Conservation (phyloP, 129 eudicot genomes). For the Centaurea solstitialis region DNA sequence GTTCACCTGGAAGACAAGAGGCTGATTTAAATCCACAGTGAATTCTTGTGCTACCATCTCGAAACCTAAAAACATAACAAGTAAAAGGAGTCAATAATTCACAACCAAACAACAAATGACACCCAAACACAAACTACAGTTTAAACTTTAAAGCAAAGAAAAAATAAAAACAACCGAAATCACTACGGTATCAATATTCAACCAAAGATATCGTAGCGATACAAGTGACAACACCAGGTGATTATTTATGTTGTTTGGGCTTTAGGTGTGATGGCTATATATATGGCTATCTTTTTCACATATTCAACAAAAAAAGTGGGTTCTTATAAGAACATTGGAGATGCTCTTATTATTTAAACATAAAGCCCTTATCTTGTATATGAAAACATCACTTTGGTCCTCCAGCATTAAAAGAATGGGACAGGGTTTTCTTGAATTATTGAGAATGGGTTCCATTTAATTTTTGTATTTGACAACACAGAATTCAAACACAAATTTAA, state of each 20-base stretch:
- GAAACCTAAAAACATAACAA: slow-evolving; percentile 24
- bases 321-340: no score
- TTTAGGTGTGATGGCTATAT: neutral
- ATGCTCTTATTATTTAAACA: neutral
- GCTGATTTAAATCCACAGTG: slow-evolving; percentile 80
- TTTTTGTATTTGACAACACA: neutral
- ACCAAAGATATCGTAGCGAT: neutral
- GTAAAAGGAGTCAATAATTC: neutral
- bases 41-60: slow-evolving; percentile 81
- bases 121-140: neutral
- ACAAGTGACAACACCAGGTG: neutral
- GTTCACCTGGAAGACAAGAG: slow-evolving; percentile 90
- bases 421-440: neutral
- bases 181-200: no score
- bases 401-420: neutral
- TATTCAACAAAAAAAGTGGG: neutral
- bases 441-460: neutral
- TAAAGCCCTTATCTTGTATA: neutral
- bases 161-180: no score
- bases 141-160: neutral
- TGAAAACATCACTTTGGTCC: neutral
- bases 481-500: neutral
- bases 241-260: neutral
- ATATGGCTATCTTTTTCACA: neutral
- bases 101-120: neutral